These are phyloP conservation scores for Corylus avellana DNA, from an alignment of 306 rosid genomes.

Conservation along the genomic window DNA sequence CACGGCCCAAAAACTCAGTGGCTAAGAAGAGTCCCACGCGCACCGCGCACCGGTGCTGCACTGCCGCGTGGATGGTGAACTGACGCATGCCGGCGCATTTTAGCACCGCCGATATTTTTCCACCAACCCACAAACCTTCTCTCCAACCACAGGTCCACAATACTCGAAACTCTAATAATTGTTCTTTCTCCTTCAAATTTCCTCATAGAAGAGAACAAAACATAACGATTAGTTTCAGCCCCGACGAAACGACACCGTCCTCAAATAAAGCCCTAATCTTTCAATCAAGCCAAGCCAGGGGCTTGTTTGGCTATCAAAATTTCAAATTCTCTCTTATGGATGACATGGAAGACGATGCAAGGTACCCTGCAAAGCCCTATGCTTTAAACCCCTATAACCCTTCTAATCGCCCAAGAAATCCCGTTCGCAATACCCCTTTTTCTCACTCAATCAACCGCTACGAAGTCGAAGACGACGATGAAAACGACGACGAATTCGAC, in stretches of 20 bases:
- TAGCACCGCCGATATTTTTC: neutral
- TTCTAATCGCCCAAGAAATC: conserved; percentile 44
- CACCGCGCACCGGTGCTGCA: neutral
- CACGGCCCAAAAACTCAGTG: neutral
- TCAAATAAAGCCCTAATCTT: neutral
- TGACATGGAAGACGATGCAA: conserved; percentile 54
- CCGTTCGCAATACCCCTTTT: conserved; percentile 35
- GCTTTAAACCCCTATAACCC: conserved; percentile 36
- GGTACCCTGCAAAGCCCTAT: conserved; percentile 54
- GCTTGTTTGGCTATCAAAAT: neutral
- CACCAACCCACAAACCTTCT: neutral
- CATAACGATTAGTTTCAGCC: neutral
- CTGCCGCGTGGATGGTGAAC: neutral
- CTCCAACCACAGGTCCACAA: neutral
- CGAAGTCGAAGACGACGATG: conserved; percentile 36
- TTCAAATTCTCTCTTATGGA: conserved; percentile 31
- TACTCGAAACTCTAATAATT: neutral
- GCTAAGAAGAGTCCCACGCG: neutral
- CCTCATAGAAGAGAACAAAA: neutral
- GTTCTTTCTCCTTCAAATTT: neutral
- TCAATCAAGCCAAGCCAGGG: conserved; percentile 8
- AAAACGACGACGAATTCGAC: conserved; percentile 23
- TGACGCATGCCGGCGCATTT: neutral
- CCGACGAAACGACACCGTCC: neutral
- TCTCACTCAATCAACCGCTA: conserved; percentile 37